These are phyloP conservation scores for Euphrasia confusa DNA, from an alignment of 257 asterid species.

Conservation along the genomic window DNA sequence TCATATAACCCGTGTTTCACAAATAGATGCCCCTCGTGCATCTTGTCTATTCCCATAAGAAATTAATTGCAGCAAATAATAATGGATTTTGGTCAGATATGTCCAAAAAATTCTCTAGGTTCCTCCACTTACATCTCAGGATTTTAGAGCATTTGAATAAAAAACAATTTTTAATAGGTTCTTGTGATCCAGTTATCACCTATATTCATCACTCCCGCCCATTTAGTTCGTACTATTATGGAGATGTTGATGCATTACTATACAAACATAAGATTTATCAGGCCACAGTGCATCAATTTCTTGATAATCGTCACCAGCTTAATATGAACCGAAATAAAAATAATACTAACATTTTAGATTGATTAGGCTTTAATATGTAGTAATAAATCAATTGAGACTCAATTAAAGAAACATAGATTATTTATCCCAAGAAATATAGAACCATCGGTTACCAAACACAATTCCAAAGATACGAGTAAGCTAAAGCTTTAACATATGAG, in stretches of 20 bases:
- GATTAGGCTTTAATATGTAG: not conserved
- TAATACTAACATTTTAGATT: not conserved
- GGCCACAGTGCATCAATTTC: not conserved
- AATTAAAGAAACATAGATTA: constrained; percentile 1
- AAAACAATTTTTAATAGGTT: not conserved
- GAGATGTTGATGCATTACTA: not conserved
- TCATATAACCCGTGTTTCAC: constrained; percentile 1
- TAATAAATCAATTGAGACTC: not conserved
- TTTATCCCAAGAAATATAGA: not conserved
- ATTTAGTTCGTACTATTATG: not conserved
- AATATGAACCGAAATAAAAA: constrained; percentile 8
- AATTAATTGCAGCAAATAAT: constrained; percentile 4
- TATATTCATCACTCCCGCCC: not conserved
- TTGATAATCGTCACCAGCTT: not conserved
- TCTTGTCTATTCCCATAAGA: not conserved
- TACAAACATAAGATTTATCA: constrained; percentile 6
- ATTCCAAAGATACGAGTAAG: constrained; percentile 14
- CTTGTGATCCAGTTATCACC: constrained; percentile 1
- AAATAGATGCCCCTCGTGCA: not conserved
- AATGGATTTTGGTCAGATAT: not conserved
- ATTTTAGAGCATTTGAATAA: not conserved
- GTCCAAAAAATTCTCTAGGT: not conserved
- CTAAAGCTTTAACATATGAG: constrained; percentile 9
- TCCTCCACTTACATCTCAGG: not conserved
- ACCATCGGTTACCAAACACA: constrained; percentile 11